A percentile compares a stretch with the other conserved stretches of the same genome.
These are phyloP conservation scores for Acacia confusa DNA, from an alignment of 306 rosid genomes.

Conservation along the genomic window DNA sequence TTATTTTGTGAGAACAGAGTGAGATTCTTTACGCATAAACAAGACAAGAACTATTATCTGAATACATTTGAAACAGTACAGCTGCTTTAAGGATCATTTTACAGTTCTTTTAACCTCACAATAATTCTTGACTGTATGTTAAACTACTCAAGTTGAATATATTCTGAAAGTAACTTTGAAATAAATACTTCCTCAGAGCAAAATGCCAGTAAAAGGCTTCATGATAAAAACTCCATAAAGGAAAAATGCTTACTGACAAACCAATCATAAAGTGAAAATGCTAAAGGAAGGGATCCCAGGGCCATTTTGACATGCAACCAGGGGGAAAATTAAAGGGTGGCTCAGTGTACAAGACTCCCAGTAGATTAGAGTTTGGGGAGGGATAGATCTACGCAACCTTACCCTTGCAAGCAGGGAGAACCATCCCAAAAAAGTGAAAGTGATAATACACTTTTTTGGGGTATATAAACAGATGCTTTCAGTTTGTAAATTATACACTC, in stretches of 20 bases:
- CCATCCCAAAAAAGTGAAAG: neutral
- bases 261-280: conserved; percentile 3
- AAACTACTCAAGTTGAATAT: neutral
- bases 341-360: no score
- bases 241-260: neutral
- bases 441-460: neutral
- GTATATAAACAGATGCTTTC: neutral
- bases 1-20: neutral
- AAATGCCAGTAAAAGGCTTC: conserved; percentile 19
- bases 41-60: neutral
- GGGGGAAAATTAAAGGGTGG: no score
- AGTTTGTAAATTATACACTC: neutral
- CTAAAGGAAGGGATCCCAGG: conserved; percentile 19
- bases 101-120: neutral
- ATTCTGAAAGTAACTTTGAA: neutral
- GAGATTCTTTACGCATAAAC: neutral
- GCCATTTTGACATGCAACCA: neutral
- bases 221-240: conserved; percentile 1
- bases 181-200: conserved; percentile 9
- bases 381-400: no score
- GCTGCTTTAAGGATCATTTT: neutral
- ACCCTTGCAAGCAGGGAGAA: no score
- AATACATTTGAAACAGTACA: neutral
- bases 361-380: no score
- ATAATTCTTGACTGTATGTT: neutral